Evolutionary conservation across 495 filamentous ascomycete species (phyloP).

Genomic region (Talaromyces liani): DNA sequence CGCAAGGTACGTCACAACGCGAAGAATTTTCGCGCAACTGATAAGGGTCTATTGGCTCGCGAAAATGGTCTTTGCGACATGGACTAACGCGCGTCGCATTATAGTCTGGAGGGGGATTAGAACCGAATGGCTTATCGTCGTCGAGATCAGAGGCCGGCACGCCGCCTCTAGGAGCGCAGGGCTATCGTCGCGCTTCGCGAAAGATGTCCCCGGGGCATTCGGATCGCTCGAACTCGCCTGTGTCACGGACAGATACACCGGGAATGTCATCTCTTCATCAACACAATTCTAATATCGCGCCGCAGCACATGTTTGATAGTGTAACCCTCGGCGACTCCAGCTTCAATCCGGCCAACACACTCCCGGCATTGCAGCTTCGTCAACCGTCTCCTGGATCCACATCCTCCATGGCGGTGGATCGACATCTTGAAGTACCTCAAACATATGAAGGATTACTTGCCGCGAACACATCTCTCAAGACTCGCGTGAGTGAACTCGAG

Average conservation of each 20-base stretch:
- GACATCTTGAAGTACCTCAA: slow-evolving; percentile 65
- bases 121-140: slow-evolving; percentile 49
- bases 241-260: slow-evolving; percentile 82
- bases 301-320: slow-evolving; percentile 72
- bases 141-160: slow-evolving; percentile 51
- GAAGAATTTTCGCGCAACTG: slow-evolving; percentile 20
- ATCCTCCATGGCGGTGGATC: slow-evolving; percentile 61
- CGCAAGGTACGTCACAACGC: slow-evolving; percentile 63
- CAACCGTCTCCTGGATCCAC: slow-evolving; percentile 62
- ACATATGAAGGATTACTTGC: slow-evolving; percentile 73
- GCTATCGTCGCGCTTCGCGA: slow-evolving; percentile 60
- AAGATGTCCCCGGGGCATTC: slow-evolving; percentile 65
- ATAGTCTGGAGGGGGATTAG: slow-evolving; percentile 43
- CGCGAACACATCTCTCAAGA: slow-evolving; percentile 75
- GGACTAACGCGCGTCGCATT: slow-evolving; percentile 18
- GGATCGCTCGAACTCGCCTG: slow-evolving; percentile 75
- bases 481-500: slow-evolving; percentile 86
- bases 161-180: slow-evolving; percentile 40
- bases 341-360: slow-evolving; percentile 52
- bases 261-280: slow-evolving; percentile 54
- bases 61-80: slow-evolving; percentile 2
- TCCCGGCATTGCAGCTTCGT: slow-evolving; percentile 44
- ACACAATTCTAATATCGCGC: slow-evolving; percentile 65
- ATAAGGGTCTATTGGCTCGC: background rate
- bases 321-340: slow-evolving; percentile 56